Conservation (phyloP, 1,284 basidiomycete species). For the Rhodotorula sp. region DNA sequence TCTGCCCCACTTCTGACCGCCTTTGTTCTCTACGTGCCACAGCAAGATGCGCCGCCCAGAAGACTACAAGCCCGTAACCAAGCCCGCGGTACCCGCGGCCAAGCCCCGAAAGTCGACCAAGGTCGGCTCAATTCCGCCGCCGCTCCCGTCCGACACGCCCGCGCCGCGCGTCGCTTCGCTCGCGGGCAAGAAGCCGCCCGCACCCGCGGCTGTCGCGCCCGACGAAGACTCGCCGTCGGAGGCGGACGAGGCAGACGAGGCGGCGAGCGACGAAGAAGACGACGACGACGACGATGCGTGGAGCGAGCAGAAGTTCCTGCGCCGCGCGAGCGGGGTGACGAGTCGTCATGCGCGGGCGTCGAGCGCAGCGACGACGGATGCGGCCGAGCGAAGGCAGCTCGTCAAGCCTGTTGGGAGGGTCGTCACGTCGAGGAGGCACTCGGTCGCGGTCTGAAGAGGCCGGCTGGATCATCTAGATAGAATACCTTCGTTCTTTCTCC, state of each 20-base stretch:
- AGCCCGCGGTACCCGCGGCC: not conserved
- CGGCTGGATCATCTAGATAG: not conserved
- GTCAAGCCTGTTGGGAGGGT: not conserved
- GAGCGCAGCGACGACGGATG: slow-evolving; percentile 9
- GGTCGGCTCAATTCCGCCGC: slow-evolving; percentile 21
- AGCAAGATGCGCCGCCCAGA: slow-evolving; percentile 46
- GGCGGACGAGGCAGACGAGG: not conserved
- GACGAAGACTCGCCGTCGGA: not conserved
- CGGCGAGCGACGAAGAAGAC: not conserved
- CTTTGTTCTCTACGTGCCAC: not conserved
- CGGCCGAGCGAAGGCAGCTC: not conserved
- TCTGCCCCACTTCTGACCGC: not conserved
- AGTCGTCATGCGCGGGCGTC: not conserved
- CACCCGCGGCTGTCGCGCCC: not conserved
- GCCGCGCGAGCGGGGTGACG: not conserved
- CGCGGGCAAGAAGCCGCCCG: slow-evolving; percentile 20
- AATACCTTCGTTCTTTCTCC: not conserved
- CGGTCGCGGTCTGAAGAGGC: slow-evolving; percentile 5
- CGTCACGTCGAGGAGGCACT: slow-evolving; percentile 2
- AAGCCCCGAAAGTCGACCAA: slow-evolving; percentile 37
- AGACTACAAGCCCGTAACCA: slow-evolving; percentile 43
- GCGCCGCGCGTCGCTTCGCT: not conserved
- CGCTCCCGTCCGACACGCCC: not conserved
- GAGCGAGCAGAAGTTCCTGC: slow-evolving; percentile 15
- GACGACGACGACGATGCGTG: slow-evolving; percentile 10